Conservation (phyloP, 169 alveolate genomes). For the Cryptosporidium parvum region DNA sequence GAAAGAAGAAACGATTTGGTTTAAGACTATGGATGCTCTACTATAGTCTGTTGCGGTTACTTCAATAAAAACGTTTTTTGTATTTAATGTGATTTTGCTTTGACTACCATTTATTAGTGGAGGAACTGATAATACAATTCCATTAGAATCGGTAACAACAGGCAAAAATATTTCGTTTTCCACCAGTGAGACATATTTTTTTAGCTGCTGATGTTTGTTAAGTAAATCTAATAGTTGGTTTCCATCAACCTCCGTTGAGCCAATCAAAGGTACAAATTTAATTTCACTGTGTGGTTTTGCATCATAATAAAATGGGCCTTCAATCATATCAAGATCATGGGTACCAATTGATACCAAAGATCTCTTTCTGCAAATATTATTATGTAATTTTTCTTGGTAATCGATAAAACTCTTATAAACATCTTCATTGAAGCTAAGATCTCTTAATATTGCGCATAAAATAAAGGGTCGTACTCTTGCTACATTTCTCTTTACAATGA, state of each 20-base stretch:
- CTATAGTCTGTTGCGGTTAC: conserved; percentile 92
- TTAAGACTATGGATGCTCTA: conserved; percentile 80
- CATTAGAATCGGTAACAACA: conserved; percentile 91
- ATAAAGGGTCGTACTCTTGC: conserved; percentile 91
- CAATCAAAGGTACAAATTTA: conserved; percentile 92
- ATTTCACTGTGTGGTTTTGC: conserved; percentile 91
- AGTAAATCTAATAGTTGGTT: conserved; percentile 85
- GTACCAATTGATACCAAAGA: conserved; percentile 91
- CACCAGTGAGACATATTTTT: conserved; percentile 90
- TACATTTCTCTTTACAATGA: conserved; percentile 78
- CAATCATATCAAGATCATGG: conserved; percentile 89
- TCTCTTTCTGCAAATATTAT: conserved; percentile 93
- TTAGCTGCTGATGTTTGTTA: conserved; percentile 88
- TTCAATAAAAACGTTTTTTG: conserved; percentile 96
- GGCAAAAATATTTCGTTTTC: conserved; percentile 90
- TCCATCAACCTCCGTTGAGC: conserved; percentile 87
- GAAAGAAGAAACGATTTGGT: conserved; percentile 85
- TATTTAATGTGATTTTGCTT: conserved; percentile 94
- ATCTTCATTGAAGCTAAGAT: conserved; percentile 89
- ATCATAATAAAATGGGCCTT: conserved; percentile 89
- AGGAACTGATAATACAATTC: conserved; percentile 95
- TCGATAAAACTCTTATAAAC: conserved; percentile 94
- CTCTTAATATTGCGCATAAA: conserved; percentile 94
- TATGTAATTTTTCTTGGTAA: conserved; percentile 97
- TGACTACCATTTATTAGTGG: conserved; percentile 97